Evolutionary conservation across 768 basidiomycete genomes (phyloP).

Genomic region (Auriscalpium microsporum): DNA sequence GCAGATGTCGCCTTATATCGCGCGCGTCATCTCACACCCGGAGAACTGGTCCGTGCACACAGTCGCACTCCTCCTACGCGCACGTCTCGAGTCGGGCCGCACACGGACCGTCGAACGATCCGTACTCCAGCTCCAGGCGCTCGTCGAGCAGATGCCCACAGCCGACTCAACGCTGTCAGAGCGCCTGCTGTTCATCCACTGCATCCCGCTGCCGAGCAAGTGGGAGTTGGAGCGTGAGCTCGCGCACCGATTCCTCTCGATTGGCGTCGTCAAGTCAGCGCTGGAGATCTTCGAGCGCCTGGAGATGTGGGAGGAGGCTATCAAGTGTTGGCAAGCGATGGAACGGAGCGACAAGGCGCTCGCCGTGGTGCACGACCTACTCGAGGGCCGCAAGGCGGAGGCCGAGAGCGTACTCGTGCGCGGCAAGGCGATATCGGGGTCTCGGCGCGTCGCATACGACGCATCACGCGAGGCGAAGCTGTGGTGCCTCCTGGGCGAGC

Average conservation of each 20-base stretch:
- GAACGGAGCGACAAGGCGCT: conserved; percentile 75
- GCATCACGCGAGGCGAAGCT: conserved; percentile 77
- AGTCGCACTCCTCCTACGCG: conserved; percentile 89
- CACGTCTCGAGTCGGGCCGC: conserved; percentile 80
- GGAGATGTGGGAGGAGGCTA: conserved; percentile 99
- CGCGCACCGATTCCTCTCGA: conserved; percentile 68
- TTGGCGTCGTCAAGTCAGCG: conserved; percentile 86
- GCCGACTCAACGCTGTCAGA: conserved; percentile 68
- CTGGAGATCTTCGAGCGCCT: conserved; percentile 89
- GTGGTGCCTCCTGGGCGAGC: conserved; percentile 92
- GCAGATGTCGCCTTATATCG: conserved; percentile 89
- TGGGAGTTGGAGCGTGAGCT: conserved; percentile 95
- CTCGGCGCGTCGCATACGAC: conserved; percentile 43
- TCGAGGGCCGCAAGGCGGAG: conserved; percentile 81
- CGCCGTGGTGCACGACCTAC: conserved; percentile 71
- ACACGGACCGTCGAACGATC: conserved; percentile 92
- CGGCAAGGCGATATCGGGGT: conserved; percentile 42
- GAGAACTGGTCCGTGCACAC: conserved; percentile 95
- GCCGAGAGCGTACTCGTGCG: conserved; percentile 59
- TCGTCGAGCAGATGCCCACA: conserved; percentile 95
- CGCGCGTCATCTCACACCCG: conserved; percentile 83
- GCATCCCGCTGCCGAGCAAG: conserved; percentile 73
- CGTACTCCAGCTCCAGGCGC: conserved; percentile 85
- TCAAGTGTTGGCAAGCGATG: conserved; percentile 76
- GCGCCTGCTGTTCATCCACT: conserved; percentile 72